Evolutionary conservation across 176 grass and related monocot species (phyloP), one percentile per base, ranked within the genome.

Genomic region (Triticum turgidum): DNA sequence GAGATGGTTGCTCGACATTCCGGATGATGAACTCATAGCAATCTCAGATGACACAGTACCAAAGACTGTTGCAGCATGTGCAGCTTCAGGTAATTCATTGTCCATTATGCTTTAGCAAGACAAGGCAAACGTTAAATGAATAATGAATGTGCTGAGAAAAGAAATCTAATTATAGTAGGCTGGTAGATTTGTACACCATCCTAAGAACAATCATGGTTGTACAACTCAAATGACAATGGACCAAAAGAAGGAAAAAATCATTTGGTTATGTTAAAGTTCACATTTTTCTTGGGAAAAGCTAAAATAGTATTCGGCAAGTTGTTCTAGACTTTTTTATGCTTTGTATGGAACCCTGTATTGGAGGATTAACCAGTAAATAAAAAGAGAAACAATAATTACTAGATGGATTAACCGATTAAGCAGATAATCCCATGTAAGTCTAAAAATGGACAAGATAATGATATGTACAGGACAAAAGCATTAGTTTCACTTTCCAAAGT

Each of bases 21-120:
- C 91, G 18, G 95, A 97, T 79, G 89, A 90, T 74, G 95, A 92
- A 74, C 92, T 94, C 75, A 97, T 49, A 76, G 92, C 91, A 89
- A 94, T 93, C 58, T 97, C 92, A 72, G 92, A 89, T 41, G 89
- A 82, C 89, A 86, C 80, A 7, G 73, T 76, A 81, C 88, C 88
- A 73, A 44, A 73, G 70, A 79, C 67, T 47, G 82, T 44, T 35
- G 65, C 69, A 54, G 41, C 83, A 82, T 82, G 66, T 80, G 73
- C 67, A 61, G 52, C 68, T 79, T 83, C 87, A 63, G 81, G 64
- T 61, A 51, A 14, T 47, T 71, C 77, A 82, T 82, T 91, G 49
- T 94, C 90, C 73, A 90, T 92, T 69, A 94, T 87, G 83, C 94
- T 94, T 82, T 72, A 90, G 80, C 52, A 87, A 65, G 21, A 83